Evolutionary conservation across 73 alveolate genomes (phyloP), one percentile per base, ranked within the genome.

Genomic region (Paramecium caudatum): DNA sequence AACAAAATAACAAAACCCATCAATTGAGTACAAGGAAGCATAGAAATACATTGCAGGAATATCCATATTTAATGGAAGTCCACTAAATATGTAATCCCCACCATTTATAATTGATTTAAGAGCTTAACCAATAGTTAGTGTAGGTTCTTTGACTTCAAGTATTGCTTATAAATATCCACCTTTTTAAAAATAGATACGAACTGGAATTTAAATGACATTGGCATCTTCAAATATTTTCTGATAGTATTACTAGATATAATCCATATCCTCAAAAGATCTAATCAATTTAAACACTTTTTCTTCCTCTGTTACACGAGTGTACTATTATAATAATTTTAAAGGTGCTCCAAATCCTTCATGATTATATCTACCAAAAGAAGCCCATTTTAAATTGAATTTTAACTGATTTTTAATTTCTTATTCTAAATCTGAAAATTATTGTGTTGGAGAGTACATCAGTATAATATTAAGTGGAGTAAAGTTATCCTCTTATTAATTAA

Each of bases 1-100:
- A 3, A 68, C 84, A 68, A 68, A 68, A 32, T 68, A 68, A 68
- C 84, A 68, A 68, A 68, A 68, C 2, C 84, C 84, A 68, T 68
- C 84, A 5, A 68, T 68, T 68, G 47, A 37, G 34, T 68, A 68
- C 3, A 68, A 43, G 3, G 13, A 15, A n/a, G 25, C 50, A 37
- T 68, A 68, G 16, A 68, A 68, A 17, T 68, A 34, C 15, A 3
- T 2, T 9, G 84, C 84, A 10, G 84, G 61, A 34, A 68, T 68
- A 1, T 32, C 37, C 1, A 10, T 23, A 55, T 68, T 68, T 68
- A 68, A 68, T 2, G 47, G 61, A 32, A 68, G 19, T 68, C 84
- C 84, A 68, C 37, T 37, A 12, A 34, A 68, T 12, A 68, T 32
- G 17, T 1, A 68, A 13, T 4, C 37, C 8, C 8, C 13, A 12